Base-by-base conservation (phyloP, 768 basidiomycete genomes). In the Leccinum pellstonianum region DNA sequence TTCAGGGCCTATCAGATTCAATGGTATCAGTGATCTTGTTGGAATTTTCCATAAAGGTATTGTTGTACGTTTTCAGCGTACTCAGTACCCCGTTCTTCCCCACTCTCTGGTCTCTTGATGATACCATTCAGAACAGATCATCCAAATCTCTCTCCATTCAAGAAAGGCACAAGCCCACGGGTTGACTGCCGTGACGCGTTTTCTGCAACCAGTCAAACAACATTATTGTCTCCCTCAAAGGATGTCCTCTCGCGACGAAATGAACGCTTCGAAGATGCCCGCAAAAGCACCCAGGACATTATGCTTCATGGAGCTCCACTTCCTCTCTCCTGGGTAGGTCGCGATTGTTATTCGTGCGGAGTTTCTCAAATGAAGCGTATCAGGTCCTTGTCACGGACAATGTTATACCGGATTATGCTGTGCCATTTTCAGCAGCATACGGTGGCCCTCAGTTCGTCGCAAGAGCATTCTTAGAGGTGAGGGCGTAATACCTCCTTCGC, bases 331-430 rank as follows among this genome's bases (percentile, higher is more conserved):
- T 71, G 70, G 70, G 70, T 73, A 47, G 21, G 70, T 58, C 47
- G 9, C 23, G 2, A 38, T 23, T 15, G 4, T 11, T 7, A 15
- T 29, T 33, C 4, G 23, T 23, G 21, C 21, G 7, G 8, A 2
- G 38, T 33, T 23, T 38, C 19, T 52, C 35, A 46, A 23, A 43
- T 21, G 19, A 46, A 43, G 4, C 1, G n/a, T 5, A 14, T 5
- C 46, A 73, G 70, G 62, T 72, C 7, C 61, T 72, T 7, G 63
- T 71, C 41, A 49, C 35, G 7, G 72, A 71, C 35, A 72, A 73
- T 31, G 38, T 66, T 11, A 68, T 71, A 52, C 70, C 70, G 9
- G 68, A 70, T 51, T 53, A 72, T 59, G 72, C 72, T 10, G 63
- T 71, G 3, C 70, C 70, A 19, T 58, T 72, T 17, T 62, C 68